A percentile compares a stretch with the other conserved stretches of the same genome.
phyloP scores from a whole-genome alignment of 225 moss, liverwort and hornwort species.

The Rhytidiadelphus loreus region DNA sequence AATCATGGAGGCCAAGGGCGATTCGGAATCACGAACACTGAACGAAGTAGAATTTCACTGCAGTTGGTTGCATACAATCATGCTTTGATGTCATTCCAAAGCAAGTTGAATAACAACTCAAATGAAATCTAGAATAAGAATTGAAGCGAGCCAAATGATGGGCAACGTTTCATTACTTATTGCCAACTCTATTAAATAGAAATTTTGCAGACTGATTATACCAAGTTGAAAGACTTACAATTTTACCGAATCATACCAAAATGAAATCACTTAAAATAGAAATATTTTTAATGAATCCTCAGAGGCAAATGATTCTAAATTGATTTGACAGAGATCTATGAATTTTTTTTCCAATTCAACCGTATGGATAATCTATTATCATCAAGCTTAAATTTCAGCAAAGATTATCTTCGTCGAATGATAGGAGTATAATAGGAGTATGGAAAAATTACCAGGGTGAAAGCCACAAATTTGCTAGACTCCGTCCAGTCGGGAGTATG shows the following conservation, averaged over 20 bases:
- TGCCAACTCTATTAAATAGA: background rate
- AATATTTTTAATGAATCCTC: background rate
- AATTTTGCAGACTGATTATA: background rate
- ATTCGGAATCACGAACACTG: background rate
- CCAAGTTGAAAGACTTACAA: background rate
- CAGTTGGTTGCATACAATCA: background rate
- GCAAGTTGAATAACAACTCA: background rate
- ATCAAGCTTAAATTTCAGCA: background rate
- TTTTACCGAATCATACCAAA: background rate
- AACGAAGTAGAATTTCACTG: background rate
- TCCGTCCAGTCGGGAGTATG: constrained; percentile 77
- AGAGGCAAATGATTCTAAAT: background rate
- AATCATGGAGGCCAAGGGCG: background rate
- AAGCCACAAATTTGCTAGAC: constrained; percentile 80
- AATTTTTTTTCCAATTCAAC: background rate
- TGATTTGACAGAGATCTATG: too few species aligned
- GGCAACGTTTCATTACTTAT: background rate
- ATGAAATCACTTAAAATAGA: background rate
- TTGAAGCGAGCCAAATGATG: too few species aligned
- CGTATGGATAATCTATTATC: background rate
- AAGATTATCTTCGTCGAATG: background rate
- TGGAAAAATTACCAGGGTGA: constrained; percentile 48
- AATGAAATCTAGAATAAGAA: background rate
- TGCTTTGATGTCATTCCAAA: background rate
- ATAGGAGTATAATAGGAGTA: background rate